Conservation (phyloP, 805 yeast genomes). For the Wickerhamiella sorbophila region DNA sequence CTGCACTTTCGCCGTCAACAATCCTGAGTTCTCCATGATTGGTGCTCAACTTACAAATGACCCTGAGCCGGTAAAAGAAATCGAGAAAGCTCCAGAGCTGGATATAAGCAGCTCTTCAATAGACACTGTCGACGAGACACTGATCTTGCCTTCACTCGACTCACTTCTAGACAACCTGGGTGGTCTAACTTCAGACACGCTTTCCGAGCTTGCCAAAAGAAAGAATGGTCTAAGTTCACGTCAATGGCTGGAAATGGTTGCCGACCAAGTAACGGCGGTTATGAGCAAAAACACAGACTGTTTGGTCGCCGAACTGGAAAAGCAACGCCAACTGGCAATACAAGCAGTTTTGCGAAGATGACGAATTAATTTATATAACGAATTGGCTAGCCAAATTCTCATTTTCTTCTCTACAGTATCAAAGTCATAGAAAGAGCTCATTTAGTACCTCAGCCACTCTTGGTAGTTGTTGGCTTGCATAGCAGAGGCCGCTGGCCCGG, state of each 20-base stretch:
- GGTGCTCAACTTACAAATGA: neutral
- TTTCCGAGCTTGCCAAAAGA: neutral
- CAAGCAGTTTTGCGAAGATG: neutral
- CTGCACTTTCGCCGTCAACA: neutral
- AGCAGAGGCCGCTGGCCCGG: neutral
- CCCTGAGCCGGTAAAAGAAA: neutral
- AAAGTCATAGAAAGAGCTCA: conserved; percentile 8
- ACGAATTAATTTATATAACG: no score
- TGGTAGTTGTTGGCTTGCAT: conserved; percentile 5
- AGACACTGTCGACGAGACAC: neutral
- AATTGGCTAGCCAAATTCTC: no score
- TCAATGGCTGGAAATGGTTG: neutral
- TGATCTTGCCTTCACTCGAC: neutral
- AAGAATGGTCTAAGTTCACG: neutral
- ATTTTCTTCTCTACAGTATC: neutral
- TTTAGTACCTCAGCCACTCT: conserved; percentile 8
- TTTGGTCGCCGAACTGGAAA: neutral
- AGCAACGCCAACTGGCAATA: neutral
- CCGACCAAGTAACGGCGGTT: neutral
- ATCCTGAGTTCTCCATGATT: neutral
- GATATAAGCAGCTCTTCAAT: neutral
- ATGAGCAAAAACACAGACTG: neutral
- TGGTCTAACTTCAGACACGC: neutral
- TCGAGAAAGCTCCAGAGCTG: no score
- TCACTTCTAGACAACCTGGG: neutral